Evolutionary conservation across 805 yeast genomes (phyloP).

Genomic region (Candida chilensis): DNA sequence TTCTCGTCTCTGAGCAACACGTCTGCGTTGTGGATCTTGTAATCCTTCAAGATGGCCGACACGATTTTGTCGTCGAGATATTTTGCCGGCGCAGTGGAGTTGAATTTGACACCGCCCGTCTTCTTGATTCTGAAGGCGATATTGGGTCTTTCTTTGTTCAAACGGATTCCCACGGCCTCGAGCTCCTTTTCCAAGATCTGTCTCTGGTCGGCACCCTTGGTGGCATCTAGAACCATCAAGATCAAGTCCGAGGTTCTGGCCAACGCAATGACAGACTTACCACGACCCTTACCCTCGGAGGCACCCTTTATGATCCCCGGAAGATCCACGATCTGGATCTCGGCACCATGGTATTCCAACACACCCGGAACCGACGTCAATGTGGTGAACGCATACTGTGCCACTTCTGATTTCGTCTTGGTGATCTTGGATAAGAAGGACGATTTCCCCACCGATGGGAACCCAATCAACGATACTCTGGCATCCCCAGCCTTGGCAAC

Average conservation of each 20-base stretch:
- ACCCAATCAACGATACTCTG: constrained; percentile 89
- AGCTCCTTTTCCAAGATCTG: constrained; percentile 79
- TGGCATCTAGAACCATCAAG: constrained; percentile 91
- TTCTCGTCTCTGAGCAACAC: constrained; percentile 84
- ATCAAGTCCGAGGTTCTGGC: constrained; percentile 92
- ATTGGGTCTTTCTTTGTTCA: constrained; percentile 76
- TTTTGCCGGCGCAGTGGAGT: constrained; percentile 74
- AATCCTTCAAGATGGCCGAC: constrained; percentile 70
- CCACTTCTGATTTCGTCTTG: constrained; percentile 89
- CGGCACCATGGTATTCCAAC: constrained; percentile 91
- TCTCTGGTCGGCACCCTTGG: constrained; percentile 87
- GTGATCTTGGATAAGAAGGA: constrained; percentile 85
- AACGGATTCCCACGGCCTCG: constrained; percentile 88
- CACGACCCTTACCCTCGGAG: constrained; percentile 94
- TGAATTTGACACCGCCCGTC: constrained; percentile 87
- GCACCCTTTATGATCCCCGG: constrained; percentile 98
- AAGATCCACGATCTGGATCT: constrained; percentile 91
- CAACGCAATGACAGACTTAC: constrained; percentile 93
- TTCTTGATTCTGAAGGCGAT: constrained; percentile 70
- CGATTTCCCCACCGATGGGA: constrained; percentile 97
- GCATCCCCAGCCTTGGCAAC: constrained; percentile 96
- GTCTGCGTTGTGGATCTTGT: constrained; percentile 88
- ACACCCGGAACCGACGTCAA: constrained; percentile 96
- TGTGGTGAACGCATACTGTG: constrained; percentile 92
- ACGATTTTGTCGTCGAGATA: constrained; percentile 76